A percentile compares a stretch with the other conserved stretches of the same genome.
Conservation (phyloP, 768 basidiomycete genomes). For the Xerocomellus dryophilus region DNA sequence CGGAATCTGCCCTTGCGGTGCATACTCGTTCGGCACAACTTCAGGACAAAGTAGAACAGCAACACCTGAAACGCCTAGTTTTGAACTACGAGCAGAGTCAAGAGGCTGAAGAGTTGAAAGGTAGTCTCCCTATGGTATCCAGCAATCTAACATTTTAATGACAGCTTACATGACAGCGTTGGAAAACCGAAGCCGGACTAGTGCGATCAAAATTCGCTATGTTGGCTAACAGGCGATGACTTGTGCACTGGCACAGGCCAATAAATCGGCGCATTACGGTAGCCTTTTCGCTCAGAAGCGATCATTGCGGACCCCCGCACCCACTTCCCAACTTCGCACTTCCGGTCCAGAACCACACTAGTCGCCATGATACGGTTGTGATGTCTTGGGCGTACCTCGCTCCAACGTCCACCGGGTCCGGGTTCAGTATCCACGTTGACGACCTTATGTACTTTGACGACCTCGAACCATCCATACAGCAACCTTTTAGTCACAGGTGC, state of each 20-base stretch:
- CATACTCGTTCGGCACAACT: slow-evolving; percentile 89
- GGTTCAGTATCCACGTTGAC: slow-evolving; percentile 20
- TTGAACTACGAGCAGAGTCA: slow-evolving; percentile 88
- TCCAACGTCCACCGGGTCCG: slow-evolving; percentile 8
- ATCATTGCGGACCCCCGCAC: slow-evolving; percentile 21
- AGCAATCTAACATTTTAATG: neutral
- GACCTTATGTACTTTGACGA: slow-evolving; percentile 29
- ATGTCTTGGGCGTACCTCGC: slow-evolving; percentile 14
- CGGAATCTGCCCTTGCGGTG: slow-evolving; percentile 82
- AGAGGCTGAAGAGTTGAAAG: slow-evolving; percentile 80
- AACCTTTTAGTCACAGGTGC: slow-evolving; percentile 4
- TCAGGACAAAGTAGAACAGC: slow-evolving; percentile 94
- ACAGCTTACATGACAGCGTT: slow-evolving; percentile 42
- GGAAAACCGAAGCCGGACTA: slow-evolving; percentile 64
- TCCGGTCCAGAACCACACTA: slow-evolving; percentile 19
- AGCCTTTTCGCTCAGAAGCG: slow-evolving; percentile 23
- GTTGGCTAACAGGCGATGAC: slow-evolving; percentile 48
- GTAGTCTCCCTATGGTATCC: slow-evolving; percentile 31
- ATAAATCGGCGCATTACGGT: slow-evolving; percentile 19
- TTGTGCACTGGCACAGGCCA: slow-evolving; percentile 11
- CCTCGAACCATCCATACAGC: slow-evolving; percentile 8
- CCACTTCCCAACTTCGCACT: slow-evolving; percentile 18
- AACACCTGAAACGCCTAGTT: slow-evolving; percentile 94
- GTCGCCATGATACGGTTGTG: slow-evolving; percentile 13
- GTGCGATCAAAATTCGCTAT: slow-evolving; percentile 75